These are phyloP conservation scores for Trichoderma atroviride DNA, from an alignment of 2,329 filamentous ascomycete genomes.

Conservation along the genomic window DNA sequence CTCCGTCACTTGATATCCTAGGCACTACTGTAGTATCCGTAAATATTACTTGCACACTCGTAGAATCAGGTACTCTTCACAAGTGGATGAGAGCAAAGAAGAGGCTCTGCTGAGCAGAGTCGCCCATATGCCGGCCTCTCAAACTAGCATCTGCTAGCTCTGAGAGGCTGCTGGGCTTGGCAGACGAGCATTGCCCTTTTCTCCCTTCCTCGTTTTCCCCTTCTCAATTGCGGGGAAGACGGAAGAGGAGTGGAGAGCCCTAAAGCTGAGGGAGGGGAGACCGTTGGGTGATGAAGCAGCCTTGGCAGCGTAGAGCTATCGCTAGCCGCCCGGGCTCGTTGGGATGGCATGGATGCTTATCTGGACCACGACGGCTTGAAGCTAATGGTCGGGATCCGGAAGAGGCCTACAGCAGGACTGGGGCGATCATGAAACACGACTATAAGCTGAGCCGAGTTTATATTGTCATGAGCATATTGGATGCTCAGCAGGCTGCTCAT, in stretches of 20 bases:
- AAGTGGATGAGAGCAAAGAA: neutral
- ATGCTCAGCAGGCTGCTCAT: too few species aligned
- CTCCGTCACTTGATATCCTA: neutral
- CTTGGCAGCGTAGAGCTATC: neutral
- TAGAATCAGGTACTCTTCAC: too few species aligned
- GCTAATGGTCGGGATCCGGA: slow-evolving; percentile 16
- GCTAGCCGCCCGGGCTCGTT: neutral
- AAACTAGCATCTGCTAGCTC: slow-evolving; percentile 10
- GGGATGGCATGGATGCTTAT: neutral
- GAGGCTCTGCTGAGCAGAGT: neutral
- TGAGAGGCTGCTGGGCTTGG: slow-evolving; percentile 8
- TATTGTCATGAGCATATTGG: too few species aligned
- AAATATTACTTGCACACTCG: neutral
- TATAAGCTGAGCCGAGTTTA: neutral
- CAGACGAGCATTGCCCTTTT: neutral
- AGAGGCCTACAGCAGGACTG: slow-evolving; percentile 2
- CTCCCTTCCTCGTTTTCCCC: neutral
- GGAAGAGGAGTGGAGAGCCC: neutral
- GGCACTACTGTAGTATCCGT: neutral
- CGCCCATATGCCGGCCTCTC: neutral
- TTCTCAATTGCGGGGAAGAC: slow-evolving; percentile 4
- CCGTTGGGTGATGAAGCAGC: too few species aligned
- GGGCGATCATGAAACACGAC: neutral
- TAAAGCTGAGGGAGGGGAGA: neutral
- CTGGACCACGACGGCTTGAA: neutral